phyloP scores from a whole-genome alignment of 2,329 filamentous ascomycete genomes.

The Drechmeria coniospora region DNA sequence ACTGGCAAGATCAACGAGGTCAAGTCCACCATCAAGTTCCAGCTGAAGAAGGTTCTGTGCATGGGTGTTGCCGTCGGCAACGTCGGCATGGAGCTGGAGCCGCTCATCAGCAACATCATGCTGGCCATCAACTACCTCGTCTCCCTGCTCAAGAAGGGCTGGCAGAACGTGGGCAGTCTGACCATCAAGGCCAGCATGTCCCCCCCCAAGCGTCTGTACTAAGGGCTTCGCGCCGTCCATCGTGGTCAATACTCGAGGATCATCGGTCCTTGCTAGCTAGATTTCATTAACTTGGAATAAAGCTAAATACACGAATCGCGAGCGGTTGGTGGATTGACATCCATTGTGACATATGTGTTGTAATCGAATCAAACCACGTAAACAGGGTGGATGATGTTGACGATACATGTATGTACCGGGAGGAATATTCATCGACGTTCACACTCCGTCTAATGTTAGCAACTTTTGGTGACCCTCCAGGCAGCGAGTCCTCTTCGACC shows the following conservation, averaged over 20 bases:
- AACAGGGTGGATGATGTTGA: too few relatives aligned
- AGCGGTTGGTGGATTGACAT: too few relatives aligned
- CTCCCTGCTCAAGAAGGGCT: slow-evolving; percentile 99
- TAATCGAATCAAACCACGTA: too few relatives aligned
- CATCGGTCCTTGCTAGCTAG: too few relatives aligned
- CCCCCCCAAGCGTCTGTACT: slow-evolving; percentile 95
- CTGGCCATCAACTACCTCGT: slow-evolving; percentile 99
- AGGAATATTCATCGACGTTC: background rate
- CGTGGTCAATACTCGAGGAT: too few relatives aligned
- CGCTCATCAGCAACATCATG: slow-evolving; percentile 98
- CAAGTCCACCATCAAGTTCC: slow-evolving; percentile 99
- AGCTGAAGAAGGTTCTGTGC: slow-evolving; percentile 99
- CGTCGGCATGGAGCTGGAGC: slow-evolving; percentile 91
- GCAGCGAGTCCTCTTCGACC: slow-evolving; percentile 44
- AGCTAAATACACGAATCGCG: too few relatives aligned
- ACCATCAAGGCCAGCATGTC: slow-evolving; percentile 99
- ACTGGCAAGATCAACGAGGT: slow-evolving; percentile 94
- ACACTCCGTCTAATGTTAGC: slow-evolving; percentile 10
- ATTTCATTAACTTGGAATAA: too few relatives aligned
- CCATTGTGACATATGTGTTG: too few relatives aligned
- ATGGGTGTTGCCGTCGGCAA: slow-evolving; percentile 99
- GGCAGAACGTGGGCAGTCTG: slow-evolving; percentile 99
- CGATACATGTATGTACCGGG: background rate
- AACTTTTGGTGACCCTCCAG: slow-evolving; percentile 52
- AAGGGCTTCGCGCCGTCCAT: too few relatives aligned